Percentiles rank a stretch among this genome's conserved stretches.
Evolutionary conservation across 441 rosid species (phyloP).

Genomic region (Kokia cookei): DNA sequence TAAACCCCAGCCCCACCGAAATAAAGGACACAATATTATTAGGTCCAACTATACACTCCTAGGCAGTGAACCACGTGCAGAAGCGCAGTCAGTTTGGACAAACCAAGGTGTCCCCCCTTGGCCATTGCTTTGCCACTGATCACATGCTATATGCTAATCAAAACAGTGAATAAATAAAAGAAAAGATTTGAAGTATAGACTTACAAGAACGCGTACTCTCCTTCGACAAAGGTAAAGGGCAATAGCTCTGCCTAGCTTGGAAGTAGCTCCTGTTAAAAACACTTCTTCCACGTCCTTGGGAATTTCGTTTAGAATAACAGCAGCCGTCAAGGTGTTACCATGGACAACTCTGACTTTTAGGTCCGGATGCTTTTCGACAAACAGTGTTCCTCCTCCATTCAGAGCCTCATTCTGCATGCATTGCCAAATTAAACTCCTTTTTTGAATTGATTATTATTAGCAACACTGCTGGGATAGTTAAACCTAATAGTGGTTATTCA

Average conservation of each 20-base stretch:
- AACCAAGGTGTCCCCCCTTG: neutral
- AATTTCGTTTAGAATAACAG: constrained; percentile 77
- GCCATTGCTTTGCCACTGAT: neutral
- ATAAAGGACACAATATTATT: neutral
- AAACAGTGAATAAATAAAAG: neutral
- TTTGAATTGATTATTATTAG: neutral
- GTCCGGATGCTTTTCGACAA: constrained; percentile 71
- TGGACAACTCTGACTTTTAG: constrained; percentile 91
- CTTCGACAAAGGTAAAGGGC: constrained; percentile 87
- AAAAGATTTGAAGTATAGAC: constrained; percentile 9
- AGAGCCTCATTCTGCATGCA: constrained; percentile 71
- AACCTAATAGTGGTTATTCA: neutral
- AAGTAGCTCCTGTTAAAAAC: constrained; percentile 92
- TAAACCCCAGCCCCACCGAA: neutral
- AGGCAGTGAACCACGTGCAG: no score
- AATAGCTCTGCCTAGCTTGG: constrained; percentile 94
- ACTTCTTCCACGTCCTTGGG: constrained; percentile 70
- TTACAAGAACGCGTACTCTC: constrained; percentile 77
- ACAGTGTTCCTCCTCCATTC: constrained; percentile 92
- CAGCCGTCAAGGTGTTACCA: constrained; percentile 94
- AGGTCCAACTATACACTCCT: neutral
- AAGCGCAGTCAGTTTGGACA: neutral
- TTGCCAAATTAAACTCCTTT: neutral
- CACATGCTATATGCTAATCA: neutral
- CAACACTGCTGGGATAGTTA: neutral